Conservation (phyloP, 2,329 filamentous ascomycete genomes). For the Cladophialophora immunda region DNA sequence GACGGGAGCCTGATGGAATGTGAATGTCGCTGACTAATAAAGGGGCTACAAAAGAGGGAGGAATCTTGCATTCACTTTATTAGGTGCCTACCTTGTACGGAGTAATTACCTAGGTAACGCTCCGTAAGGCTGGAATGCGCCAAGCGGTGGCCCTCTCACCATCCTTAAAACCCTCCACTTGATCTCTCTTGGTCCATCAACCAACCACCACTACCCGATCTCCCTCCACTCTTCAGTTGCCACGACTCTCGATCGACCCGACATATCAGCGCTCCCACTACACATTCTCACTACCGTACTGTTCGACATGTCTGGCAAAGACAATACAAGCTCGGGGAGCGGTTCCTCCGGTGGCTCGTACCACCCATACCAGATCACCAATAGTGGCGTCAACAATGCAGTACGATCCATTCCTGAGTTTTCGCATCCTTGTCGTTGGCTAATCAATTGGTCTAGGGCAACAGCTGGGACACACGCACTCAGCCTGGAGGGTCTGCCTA, state of each 20-base stretch:
- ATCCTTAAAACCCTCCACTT: neutral
- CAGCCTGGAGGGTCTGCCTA: constrained; percentile 18
- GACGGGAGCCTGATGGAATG: neutral
- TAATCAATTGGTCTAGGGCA: constrained; percentile 61
- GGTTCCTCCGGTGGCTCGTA: constrained; percentile 11
- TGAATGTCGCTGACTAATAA: constrained; percentile 7
- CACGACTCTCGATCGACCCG: neutral
- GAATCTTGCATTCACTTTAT: neutral
- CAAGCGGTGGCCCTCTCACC: neutral
- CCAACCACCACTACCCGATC: neutral
- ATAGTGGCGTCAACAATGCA: constrained; percentile 69
- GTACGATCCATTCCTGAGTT: constrained; percentile 46
- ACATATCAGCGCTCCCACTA: neutral
- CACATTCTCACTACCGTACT: neutral
- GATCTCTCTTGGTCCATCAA: neutral
- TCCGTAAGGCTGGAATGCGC: too few relatives aligned
- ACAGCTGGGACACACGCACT: constrained; percentile 72
- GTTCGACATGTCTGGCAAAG: constrained; percentile 25
- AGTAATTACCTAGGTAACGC: neutral
- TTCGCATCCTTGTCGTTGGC: constrained; percentile 5
- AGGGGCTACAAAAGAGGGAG: neutral
- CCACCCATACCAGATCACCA: constrained; percentile 49
- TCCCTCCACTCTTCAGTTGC: neutral
- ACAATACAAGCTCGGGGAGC: neutral
- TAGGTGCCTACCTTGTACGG: too few relatives aligned